Base-by-base conservation (phyloP, 805 yeast species). In the Torulaspora quercuum region DNA sequence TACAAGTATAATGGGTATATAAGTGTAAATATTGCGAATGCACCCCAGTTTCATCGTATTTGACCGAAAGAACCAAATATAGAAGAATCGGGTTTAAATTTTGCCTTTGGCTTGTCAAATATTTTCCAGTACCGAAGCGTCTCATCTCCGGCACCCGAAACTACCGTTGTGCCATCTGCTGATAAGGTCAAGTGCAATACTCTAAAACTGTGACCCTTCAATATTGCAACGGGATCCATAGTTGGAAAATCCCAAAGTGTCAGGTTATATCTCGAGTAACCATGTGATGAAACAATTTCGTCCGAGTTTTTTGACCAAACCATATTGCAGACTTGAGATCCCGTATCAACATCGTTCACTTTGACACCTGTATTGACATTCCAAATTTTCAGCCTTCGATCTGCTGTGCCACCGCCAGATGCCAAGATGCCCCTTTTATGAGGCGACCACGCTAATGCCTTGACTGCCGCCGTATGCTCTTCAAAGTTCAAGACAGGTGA, bases 101-200 rank as follows among this genome's bases (percentile, higher is more conserved):
- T 80, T 33, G 66, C 65, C 49, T 75, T 79, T 41, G 72, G 77
- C 57, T 82, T 85, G 42, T 86, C 95, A 65, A 89, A 92, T 1
- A 89, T 83, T 50, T 87, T 88, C 98, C 98, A 92, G 57, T 92
- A 86, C 46, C 98, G 63, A 39, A 92, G 66, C 0, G 98, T 92
- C 61, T 92, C 98, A 63, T 92, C 98, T 4, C 97, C 98, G 1
- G 98, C 97, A 2, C 98, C 98, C 0, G 98, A 89, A 2, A 90
- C 98, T 9, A 92, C 82, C 0, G 97, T 88, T 45, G 86, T 88
- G 0, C 98, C 98, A 63, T 92, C 97, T 0, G 97, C 95, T 12
- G 95, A 83, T 65, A 90, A 70, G 4, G 95, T 77, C 49, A 92
- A 68, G 58, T 92, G 92, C 33, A 92, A 67, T 8, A 92, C 97